A percentile compares a stretch with the other conserved stretches of the same genome.
These are phyloP conservation scores for Viola pubescens DNA, from an alignment of 441 rosid genomes.

Conservation along the genomic window DNA sequence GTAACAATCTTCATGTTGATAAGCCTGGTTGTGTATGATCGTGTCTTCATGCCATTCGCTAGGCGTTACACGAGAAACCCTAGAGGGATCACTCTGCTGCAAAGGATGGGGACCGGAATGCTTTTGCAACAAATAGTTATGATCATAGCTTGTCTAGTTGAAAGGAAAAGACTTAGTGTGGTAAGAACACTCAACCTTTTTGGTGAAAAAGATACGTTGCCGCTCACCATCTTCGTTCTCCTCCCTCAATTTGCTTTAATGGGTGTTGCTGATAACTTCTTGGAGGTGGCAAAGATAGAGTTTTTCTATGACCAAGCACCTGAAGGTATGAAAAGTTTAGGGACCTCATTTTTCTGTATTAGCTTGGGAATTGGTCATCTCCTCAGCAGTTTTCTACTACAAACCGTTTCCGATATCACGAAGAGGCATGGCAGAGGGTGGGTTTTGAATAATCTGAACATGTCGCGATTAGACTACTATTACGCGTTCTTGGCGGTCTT, in stretches of 20 bases:
- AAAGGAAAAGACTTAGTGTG: slow-evolving; percentile 45
- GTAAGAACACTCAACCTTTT: slow-evolving; percentile 43
- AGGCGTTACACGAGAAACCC: slow-evolving; percentile 49
- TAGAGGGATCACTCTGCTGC: slow-evolving; percentile 69
- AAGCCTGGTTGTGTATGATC: slow-evolving; percentile 52
- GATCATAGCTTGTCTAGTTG: slow-evolving; percentile 42
- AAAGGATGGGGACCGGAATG: slow-evolving; percentile 65
- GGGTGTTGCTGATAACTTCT: slow-evolving; percentile 71
- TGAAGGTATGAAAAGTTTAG: slow-evolving; percentile 80
- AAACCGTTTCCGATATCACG: slow-evolving; percentile 47
- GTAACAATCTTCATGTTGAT: slow-evolving; percentile 58
- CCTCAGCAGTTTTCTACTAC: slow-evolving; percentile 60
- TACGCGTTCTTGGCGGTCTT: slow-evolving; percentile 56
- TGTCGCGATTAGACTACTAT: slow-evolving; percentile 67
- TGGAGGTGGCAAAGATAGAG: slow-evolving; percentile 67
- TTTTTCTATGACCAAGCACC: slow-evolving; percentile 93
- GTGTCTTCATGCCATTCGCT: slow-evolving; percentile 30
- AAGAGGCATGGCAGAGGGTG: slow-evolving; percentile 44
- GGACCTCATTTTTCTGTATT: slow-evolving; percentile 49
- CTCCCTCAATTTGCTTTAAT: slow-evolving; percentile 69
- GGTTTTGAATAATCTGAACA: slow-evolving; percentile 69
- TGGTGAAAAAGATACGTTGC: slow-evolving; percentile 36
- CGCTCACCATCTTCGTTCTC: slow-evolving; percentile 47
- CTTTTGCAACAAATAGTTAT: slow-evolving; percentile 49
- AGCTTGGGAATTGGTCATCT: slow-evolving; percentile 60